Conservation (phyloP, 257 asterid species). For the Capsicum baccatum region DNA sequence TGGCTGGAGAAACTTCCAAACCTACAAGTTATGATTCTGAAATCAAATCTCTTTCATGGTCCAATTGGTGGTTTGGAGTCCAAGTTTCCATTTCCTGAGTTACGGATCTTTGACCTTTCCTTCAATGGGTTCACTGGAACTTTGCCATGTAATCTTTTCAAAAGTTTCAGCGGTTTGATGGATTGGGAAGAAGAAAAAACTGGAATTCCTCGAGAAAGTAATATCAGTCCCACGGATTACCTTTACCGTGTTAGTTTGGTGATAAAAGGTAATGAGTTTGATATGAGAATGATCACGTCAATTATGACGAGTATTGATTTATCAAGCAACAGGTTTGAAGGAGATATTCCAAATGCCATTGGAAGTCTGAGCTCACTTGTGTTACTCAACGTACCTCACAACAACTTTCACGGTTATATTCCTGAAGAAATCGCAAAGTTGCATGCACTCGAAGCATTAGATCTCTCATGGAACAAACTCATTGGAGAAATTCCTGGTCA, state of each 20-base stretch:
- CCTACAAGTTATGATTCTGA: background rate
- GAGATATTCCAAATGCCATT: conserved; percentile 11
- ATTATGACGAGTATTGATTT: conserved; percentile 18
- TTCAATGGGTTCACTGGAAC: conserved; percentile 20
- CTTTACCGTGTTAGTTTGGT: background rate
- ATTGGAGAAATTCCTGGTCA: background rate
- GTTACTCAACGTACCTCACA: conserved; percentile 15
- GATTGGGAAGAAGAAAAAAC: background rate
- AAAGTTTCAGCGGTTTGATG: background rate
- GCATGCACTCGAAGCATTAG: background rate
- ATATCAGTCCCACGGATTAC: background rate
- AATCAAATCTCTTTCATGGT: background rate
- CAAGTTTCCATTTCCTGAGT: background rate
- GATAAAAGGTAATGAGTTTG: conserved; percentile 11
- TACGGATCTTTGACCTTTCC: conserved; percentile 12
- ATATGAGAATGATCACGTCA: background rate
- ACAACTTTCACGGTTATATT: background rate
- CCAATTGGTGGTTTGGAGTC: background rate
- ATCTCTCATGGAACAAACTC: conserved; percentile 17
- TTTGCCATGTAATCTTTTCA: background rate
- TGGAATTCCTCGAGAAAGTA: background rate
- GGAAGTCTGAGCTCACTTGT: conserved; percentile 12
- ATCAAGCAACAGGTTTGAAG: conserved; percentile 11
- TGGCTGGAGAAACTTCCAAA: conserved; percentile 7
- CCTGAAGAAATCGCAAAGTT: conserved; percentile 12